Base-by-base conservation (phyloP, 2,329 filamentous ascomycete species). In the Phialophora expanda region DNA sequence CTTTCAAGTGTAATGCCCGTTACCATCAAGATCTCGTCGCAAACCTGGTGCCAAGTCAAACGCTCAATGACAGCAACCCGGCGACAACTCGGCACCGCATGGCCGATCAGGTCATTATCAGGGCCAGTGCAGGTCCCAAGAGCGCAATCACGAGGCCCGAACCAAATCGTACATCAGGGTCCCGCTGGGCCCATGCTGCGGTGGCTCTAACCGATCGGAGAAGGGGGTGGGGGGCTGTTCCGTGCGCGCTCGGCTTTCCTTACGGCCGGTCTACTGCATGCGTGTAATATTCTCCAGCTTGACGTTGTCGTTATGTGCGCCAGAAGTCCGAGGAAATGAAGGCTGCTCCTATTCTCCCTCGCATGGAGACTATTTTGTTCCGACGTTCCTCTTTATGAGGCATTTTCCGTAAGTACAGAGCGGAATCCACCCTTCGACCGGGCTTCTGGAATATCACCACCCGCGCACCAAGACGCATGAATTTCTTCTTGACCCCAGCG, bases 361-460 rank as follows among this genome's bases (percentile, higher is more conserved):
- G 53, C 28, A 55, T 55, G 26, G 53, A 20, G 53, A n/a, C 26
- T n/a, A 30, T 55, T 55, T 34, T 4, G 53, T 17, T 32, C 51
- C 17, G 26, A 55, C 5, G 3, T 17, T 26, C 4, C 8, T 55
- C 26, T 28, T 55, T 51, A 53, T 61, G 58, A 61, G 58, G 62
- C 62, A 64, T 64, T 64, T 64, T 64, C 28, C 20, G 11, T 9
- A 12, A 28, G 28, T 44, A 44, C 44, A 38, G 41, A 20, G 56
- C n/a, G 12, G 14, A 38, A 46, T 44, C 58, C 46, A 61, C 46
- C 46, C 46, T 60, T 61, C 26, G 51, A 57, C 50, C 34, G 41
- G 56, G 26, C 48, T 58, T 60, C 62, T 64, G 54, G 61, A 57
- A 51, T 41, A 22, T 64, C 54, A 44, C 44, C 55, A 58, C 54